Evolutionary conservation across 2,329 filamentous ascomycete species (phyloP).

Genomic region (Trichoderma gracile): DNA sequence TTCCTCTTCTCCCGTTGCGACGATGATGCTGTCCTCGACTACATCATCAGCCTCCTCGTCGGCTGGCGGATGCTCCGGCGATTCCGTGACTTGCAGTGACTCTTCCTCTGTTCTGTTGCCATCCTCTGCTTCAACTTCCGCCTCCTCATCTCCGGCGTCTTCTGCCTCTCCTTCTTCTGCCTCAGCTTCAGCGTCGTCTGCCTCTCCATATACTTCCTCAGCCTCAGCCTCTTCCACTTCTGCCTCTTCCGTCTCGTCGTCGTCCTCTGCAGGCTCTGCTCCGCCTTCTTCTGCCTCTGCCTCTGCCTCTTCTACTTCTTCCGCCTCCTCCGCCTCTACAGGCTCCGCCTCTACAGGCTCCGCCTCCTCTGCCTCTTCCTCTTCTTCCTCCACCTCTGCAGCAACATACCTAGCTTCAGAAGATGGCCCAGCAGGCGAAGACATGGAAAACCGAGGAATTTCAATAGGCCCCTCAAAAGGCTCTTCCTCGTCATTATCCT

Average conservation of each 20-base stretch:
- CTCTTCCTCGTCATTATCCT: constrained; percentile 37
- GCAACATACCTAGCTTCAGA: constrained; percentile 45
- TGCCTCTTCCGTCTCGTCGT: not conserved
- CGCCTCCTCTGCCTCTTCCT: constrained; percentile 32
- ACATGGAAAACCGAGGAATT: constrained; percentile 47
- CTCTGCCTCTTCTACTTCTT: not conserved
- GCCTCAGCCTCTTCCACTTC: not conserved
- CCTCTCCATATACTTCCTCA: not conserved
- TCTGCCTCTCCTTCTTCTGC: no score
- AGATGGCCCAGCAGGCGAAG: constrained; percentile 48
- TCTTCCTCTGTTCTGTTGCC: constrained; percentile 21
- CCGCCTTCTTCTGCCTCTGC: not conserved
- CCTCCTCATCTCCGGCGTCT: constrained; percentile 7
- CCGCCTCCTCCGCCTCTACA: not conserved
- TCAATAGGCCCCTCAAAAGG: constrained; percentile 39
- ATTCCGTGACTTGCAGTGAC: not conserved
- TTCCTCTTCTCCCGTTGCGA: constrained; percentile 8
- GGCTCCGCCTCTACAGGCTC: not conserved
- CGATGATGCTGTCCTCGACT: constrained; percentile 27
- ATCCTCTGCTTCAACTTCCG: constrained; percentile 33
- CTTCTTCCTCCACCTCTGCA: constrained; percentile 36
- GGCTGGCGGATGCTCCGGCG: constrained; percentile 16
- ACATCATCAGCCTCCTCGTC: constrained; percentile 23
- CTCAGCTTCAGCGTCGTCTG: constrained; percentile 34
- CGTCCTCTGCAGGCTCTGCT: not conserved